These are phyloP conservation scores for Cenchrus fungigraminus DNA, from an alignment of 176 grass and related monocot species.

Conservation along the genomic window DNA sequence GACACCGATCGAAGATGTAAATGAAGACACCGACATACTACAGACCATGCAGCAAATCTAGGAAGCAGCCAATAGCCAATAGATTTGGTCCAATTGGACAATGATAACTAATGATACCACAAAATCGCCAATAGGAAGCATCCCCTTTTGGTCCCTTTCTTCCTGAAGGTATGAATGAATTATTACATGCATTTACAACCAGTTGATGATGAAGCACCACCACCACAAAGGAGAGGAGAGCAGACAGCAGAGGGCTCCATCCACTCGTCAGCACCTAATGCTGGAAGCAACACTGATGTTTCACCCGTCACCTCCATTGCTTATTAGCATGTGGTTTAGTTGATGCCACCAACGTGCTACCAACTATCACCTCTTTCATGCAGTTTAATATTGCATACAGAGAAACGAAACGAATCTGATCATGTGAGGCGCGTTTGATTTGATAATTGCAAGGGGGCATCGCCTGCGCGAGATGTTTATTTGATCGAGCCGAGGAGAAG, in stretches of 20 bases:
- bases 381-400: conserved; percentile 14
- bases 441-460: not conserved
- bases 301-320: conserved; percentile 28
- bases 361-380: not conserved
- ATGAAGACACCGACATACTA: conserved; percentile 12
- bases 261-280: not conserved
- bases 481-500: not conserved
- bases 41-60: not conserved
- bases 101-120: not conserved
- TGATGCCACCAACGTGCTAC: conserved; percentile 22
- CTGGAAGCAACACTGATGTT: conserved; percentile 48
- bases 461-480: conserved; percentile 8
- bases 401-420: conserved; percentile 23
- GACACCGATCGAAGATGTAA: not conserved
- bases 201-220: conserved; percentile 29
- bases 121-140: not conserved
- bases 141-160: not conserved
- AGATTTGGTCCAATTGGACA: conserved; percentile 21
- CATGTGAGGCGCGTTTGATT: not conserved
- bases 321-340: conserved; percentile 11
- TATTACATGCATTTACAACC: not conserved
- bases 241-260: not conserved
- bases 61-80: not conserved
- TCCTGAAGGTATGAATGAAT: conserved; percentile 17
- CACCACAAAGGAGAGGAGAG: not conserved